Conservation (phyloP, 208 protist species). For the Acanthamoeba polyphaga region DNA sequence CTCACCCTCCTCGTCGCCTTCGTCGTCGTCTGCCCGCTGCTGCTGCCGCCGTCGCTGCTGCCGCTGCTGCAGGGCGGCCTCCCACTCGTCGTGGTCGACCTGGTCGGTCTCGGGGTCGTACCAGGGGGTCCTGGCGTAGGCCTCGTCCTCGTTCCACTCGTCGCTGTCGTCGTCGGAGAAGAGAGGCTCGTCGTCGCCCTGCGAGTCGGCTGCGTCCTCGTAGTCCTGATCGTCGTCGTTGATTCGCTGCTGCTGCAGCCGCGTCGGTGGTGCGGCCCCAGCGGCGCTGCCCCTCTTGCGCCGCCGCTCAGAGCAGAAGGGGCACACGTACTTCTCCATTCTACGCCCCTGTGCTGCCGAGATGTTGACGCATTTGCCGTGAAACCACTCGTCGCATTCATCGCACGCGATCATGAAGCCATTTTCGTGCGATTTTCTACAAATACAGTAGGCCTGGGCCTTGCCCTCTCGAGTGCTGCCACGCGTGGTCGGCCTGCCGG, state of each 20-base stretch:
- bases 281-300: not conserved
- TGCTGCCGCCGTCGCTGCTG: no score
- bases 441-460: slow-evolving; percentile 27
- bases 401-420: slow-evolving; percentile 85
- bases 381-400: slow-evolving; percentile 85
- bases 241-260: no score
- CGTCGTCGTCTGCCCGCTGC: not conserved
- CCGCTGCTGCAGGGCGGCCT: not conserved
- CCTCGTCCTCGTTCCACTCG: not conserved
- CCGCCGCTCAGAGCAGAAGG: slow-evolving; percentile 70
- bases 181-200: slow-evolving; percentile 39
- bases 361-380: slow-evolving; percentile 82
- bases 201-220: not conserved
- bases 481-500: not conserved
- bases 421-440: slow-evolving; percentile 27
- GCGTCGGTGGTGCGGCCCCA: not conserved
- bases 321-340: slow-evolving; percentile 83
- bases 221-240: not conserved
- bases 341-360: slow-evolving; percentile 78
- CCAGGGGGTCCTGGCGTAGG: slow-evolving; percentile 10
- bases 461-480: not conserved
- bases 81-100: not conserved
- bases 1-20: not conserved
- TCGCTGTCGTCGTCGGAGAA: slow-evolving; percentile 30
- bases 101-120: slow-evolving; percentile 34